phyloP scores from a whole-genome alignment of 176 grass and related monocot species.

The Musa itinerans region DNA sequence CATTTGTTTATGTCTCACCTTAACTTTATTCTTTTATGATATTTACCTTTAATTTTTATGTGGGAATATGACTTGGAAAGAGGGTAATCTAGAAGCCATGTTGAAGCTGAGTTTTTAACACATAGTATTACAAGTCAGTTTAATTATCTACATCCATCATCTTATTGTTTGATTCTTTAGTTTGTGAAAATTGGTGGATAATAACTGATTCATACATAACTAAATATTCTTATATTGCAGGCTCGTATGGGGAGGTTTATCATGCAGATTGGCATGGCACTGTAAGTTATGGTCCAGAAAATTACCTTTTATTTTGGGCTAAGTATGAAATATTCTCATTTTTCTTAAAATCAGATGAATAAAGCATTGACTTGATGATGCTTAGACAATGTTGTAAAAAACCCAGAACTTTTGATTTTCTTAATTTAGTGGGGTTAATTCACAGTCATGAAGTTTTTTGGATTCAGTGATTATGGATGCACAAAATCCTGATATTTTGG shows the following conservation, averaged over 20 bases:
- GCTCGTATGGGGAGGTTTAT: constrained; percentile 97
- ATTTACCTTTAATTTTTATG: background rate
- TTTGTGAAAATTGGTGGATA: too few species aligned
- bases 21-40: background rate
- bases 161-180: too few species aligned
- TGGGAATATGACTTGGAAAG: background rate
- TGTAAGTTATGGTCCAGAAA: constrained; percentile 40
- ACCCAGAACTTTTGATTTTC: background rate
- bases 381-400: background rate
- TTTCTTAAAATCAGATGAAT: background rate
- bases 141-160: background rate
- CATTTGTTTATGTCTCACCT: background rate
- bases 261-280: constrained; percentile 97
- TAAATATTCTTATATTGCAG: constrained; percentile 20
- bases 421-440: background rate
- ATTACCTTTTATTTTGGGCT: background rate
- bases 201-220: too few species aligned
- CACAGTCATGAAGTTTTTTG: background rate
- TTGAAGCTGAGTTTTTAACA: background rate
- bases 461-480: background rate
- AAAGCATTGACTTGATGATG: background rate
- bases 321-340: background rate
- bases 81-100: background rate
- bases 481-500: background rate
- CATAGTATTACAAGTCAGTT: background rate